phyloP scores from a whole-genome alignment of 257 asterid genomes.

The Solanum pinnatisectum region DNA sequence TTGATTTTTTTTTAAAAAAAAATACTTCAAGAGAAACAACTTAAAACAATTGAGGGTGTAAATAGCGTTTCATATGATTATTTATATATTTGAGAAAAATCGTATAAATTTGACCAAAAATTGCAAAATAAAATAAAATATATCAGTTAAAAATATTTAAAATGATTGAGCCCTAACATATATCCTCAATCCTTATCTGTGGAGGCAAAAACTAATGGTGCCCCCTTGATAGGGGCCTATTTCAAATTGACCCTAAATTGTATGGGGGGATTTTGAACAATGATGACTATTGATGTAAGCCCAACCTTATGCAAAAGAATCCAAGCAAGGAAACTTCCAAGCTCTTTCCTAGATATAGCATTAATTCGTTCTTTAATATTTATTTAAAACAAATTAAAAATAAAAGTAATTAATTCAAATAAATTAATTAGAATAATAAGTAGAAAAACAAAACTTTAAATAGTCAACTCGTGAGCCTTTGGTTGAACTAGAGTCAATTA shows the following conservation, averaged over 20 bases:
- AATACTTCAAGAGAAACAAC: background rate
- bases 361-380: background rate
- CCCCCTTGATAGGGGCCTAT: background rate
- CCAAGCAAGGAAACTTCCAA: background rate
- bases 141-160: background rate
- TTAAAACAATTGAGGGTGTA: background rate
- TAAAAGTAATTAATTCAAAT: background rate
- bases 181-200: background rate
- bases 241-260: background rate
- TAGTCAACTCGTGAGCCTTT: background rate
- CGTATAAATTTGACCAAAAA: background rate
- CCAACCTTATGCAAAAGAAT: background rate
- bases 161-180: background rate
- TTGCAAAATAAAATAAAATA: background rate
- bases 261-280: background rate
- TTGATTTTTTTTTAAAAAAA: background rate
- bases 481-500: background rate
- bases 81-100: background rate
- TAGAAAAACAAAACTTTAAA: background rate
- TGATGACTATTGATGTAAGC: background rate
- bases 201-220: background rate
- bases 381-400: background rate
- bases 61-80: background rate
- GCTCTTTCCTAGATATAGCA: background rate
- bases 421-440: background rate